Evolutionary conservation across 2,329 filamentous ascomycete genomes (phyloP).

Genomic region (Fusarium keratoplasticum): DNA sequence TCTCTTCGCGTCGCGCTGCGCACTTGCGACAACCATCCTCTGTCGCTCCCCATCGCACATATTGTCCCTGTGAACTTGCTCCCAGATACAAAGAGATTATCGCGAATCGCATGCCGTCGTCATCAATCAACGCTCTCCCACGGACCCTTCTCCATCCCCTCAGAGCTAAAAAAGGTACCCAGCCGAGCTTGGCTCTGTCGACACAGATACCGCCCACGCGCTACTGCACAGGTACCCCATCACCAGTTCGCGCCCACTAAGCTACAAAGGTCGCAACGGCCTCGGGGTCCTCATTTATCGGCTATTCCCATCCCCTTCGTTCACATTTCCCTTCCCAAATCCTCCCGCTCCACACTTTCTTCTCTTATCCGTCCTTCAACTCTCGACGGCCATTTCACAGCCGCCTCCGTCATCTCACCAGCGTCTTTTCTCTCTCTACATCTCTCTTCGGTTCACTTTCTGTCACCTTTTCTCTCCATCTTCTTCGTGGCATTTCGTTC

Average conservation of each 20-base stretch:
- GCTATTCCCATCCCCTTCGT: conserved; percentile 33
- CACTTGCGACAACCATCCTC: neutral
- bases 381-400: conserved; percentile 28
- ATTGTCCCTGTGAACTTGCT: conserved; percentile 7
- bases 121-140: conserved; percentile 10
- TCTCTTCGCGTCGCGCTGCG: conserved; percentile 30
- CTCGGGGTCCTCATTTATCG: conserved; percentile 35
- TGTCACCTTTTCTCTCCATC: neutral
- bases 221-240: conserved; percentile 36
- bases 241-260: conserved; percentile 26
- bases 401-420: conserved; percentile 35
- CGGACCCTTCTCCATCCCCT: conserved; percentile 21
- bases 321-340: conserved; percentile 24
- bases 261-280: conserved; percentile 40
- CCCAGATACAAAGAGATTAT: conserved; percentile 12
- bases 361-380: conserved; percentile 8
- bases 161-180: conserved; percentile 29
- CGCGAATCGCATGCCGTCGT: conserved; percentile 28
- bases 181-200: conserved; percentile 19
- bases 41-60: conserved; percentile 13
- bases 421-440: conserved; percentile 12
- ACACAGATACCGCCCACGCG: conserved; percentile 26
- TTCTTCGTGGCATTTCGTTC: conserved; percentile 1
- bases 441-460: conserved; percentile 13
- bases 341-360: conserved; percentile 35